A percentile compares a stretch with the other conserved stretches of the same genome.
Evolutionary conservation across 2,329 filamentous ascomycete genomes (phyloP).

Genomic region (Botrytis squamosa): DNA sequence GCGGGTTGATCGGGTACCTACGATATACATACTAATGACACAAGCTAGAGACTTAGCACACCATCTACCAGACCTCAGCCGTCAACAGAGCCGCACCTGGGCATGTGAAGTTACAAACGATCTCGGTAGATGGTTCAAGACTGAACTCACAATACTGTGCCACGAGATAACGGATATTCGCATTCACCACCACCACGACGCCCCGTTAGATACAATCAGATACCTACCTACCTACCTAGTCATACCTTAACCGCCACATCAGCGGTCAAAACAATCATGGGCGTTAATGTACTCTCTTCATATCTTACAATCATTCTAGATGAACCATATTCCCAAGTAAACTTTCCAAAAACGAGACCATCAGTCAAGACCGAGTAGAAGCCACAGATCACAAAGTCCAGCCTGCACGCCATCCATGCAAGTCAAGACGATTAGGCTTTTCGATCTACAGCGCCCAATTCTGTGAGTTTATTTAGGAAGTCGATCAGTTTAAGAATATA

Average conservation of each 20-base stretch:
- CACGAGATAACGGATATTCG: neutral
- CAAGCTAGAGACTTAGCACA: neutral
- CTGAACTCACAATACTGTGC: neutral
- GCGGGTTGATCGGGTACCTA: neutral
- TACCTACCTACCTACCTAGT: neutral
- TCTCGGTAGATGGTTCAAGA: neutral
- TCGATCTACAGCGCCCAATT: neutral
- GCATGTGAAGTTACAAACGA: neutral
- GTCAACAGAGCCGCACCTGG: neutral
- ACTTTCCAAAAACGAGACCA: neutral
- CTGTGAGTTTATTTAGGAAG: neutral
- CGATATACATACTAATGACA: neutral
- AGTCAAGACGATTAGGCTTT: neutral
- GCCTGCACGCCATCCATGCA: neutral
- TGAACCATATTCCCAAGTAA: neutral
- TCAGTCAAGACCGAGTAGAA: neutral
- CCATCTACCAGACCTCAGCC: neutral
- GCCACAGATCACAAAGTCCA: neutral
- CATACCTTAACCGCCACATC: neutral
- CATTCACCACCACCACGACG: neutral
- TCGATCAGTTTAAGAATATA: neutral
- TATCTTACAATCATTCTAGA: neutral
- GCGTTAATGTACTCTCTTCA: neutral
- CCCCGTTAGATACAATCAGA: neutral
- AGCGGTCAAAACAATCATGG: neutral